Base-by-base conservation (phyloP, 805 yeast species). In the Lipomyces sp. region DNA sequence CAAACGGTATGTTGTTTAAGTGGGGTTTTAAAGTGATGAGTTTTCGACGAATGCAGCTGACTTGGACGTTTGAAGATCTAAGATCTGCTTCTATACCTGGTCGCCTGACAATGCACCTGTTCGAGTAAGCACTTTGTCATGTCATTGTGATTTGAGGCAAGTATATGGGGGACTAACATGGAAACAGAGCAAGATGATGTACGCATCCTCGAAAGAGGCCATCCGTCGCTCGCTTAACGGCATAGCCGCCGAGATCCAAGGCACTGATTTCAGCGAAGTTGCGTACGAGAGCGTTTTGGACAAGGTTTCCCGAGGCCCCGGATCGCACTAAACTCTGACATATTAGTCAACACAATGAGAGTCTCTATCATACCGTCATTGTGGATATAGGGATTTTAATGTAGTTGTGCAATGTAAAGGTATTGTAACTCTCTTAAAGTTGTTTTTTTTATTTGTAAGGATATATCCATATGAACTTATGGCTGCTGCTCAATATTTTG, bases 161-260 rank as follows among this genome's bases (percentile, higher is more conserved):
- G 24, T 18, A 24, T 45, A 24, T 45, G 15, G 10, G 18, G 24
- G 15, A 15, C 45, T 33, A 33, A 34, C 24, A 29, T 6, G 45
- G 15, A 32, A 24, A 33, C 65, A 72, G 72, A 70, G 92, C 75
- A 95, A 95, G 90, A 95, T 95, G 99, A 90, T 94, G 70, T 94
- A 93, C 83, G 98, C 99, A 58, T 87, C 97, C n/a, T 93, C 98
- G 68, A 92, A 92, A 82, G 98, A 93, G 76, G 97, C 98, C 59
- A 86, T 95, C 77, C 94, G 98, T 85, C 92, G 97, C 82, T 94
- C 99, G 64, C 85, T 95, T 77, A 94, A 90, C 79, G 99, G 99
- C 80, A 87, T 95, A 73, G 83, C 97, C 65, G 80, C 97, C 73
- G 99, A 95, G 77, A 85, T 95, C 77, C 99, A 95, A 84, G 99